phyloP scores from a whole-genome alignment of 2,329 filamentous ascomycete species.

The Microsporum canis region DNA sequence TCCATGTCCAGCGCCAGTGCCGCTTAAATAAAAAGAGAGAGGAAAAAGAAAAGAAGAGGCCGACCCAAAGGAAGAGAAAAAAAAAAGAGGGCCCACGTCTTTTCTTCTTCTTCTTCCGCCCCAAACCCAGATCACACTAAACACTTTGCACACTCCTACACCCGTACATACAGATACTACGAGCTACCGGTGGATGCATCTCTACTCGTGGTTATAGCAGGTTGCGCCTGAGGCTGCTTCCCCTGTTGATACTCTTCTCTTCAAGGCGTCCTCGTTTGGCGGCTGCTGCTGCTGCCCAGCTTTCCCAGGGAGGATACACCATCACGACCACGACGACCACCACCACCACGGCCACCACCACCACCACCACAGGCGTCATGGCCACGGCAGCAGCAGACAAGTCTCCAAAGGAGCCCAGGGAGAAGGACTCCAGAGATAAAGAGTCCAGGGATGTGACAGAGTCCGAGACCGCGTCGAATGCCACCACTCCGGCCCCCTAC shows the following conservation, averaged over 20 bases:
- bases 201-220: not conserved
- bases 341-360: not conserved
- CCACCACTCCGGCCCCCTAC: slow-evolving; percentile 51
- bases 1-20: slow-evolving; percentile 4
- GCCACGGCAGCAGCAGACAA: slow-evolving; percentile 12
- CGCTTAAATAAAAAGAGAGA: not conserved
- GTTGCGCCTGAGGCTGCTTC: slow-evolving; percentile 2
- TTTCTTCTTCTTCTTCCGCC: no score
- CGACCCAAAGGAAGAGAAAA: not conserved
- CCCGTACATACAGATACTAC: no score
- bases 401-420: not conserved
- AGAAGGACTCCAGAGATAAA: not conserved
- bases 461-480: slow-evolving; percentile 25
- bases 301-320: not conserved
- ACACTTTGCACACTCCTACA: no score
- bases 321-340: not conserved
- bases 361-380: not conserved
- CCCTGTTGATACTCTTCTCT: no score
- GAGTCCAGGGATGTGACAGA: not conserved
- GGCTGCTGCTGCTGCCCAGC: not conserved
- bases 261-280: no score
- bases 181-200: not conserved
- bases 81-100: no score
- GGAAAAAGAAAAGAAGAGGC: no score
- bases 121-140: no score